phyloP scores from a whole-genome alignment of 345 rosid genomes.

The Brassica cretica region DNA sequence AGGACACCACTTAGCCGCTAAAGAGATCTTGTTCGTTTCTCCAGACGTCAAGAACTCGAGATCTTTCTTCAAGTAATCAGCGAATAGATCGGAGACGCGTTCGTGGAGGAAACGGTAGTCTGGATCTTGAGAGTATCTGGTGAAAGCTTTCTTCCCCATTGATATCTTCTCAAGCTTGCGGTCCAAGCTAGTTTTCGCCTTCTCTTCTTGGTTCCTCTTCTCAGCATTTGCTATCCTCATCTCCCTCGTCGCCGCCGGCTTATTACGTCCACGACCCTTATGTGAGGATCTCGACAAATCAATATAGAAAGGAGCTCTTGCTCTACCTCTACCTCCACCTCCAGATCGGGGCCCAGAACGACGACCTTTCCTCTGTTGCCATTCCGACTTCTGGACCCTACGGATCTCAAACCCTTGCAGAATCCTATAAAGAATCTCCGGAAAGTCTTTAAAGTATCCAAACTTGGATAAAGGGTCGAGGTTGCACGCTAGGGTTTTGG shows the following conservation, averaged over 20 bases:
- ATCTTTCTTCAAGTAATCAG: conserved; percentile 40
- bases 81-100: conserved; percentile 55
- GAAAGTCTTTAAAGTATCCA: conserved; percentile 68
- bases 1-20: conserved; percentile 78
- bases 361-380: conserved; percentile 38
- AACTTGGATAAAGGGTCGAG: conserved; percentile 42
- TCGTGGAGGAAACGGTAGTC: conserved; percentile 55
- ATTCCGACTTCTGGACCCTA: conserved; percentile 40
- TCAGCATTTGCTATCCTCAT: conserved; percentile 23
- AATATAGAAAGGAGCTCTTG: background rate
- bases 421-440: conserved; percentile 64
- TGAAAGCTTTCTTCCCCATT: conserved; percentile 46
- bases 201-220: conserved; percentile 35
- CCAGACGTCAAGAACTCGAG: conserved; percentile 38
- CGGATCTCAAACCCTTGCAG: conserved; percentile 51
- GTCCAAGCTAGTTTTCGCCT: conserved; percentile 45
- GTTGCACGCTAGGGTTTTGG: conserved; percentile 61
- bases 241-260: conserved; percentile 15
- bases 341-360: background rate
- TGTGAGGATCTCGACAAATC: background rate
- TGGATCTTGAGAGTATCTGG: conserved; percentile 46
- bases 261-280: background rate
- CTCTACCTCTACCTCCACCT: background rate
- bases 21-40: conserved; percentile 42
- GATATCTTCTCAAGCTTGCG: conserved; percentile 43